Conservation (phyloP, 805 yeast genomes). For the Candida khao-thaluensis region DNA sequence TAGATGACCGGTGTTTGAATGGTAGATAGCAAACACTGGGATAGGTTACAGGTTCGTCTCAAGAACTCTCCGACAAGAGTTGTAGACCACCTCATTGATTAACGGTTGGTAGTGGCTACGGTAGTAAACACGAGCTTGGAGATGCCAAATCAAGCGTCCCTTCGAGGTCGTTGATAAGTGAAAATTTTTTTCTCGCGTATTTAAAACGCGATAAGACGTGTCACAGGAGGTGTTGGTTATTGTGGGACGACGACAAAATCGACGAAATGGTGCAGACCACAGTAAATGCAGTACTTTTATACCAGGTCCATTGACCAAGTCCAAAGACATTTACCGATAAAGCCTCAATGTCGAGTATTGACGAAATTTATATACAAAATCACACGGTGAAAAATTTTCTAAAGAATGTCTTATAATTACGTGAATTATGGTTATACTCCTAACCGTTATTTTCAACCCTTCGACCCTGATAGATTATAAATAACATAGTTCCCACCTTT, state of each 20-base stretch:
- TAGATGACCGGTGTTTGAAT: not conserved
- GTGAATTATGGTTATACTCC: conserved; percentile 7
- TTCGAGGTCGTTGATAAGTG: conserved; percentile 3
- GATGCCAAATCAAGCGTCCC: not conserved
- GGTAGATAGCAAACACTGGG: too few species aligned
- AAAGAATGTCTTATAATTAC: conserved; percentile 6
- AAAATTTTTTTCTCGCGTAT: conserved; percentile 5
- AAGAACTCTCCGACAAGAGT: too few species aligned
- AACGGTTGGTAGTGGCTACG: too few species aligned
- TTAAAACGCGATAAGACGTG: conserved; percentile 8
- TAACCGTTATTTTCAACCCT: conserved; percentile 9
- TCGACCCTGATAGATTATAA: conserved; percentile 7
- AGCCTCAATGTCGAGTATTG: conserved; percentile 3
- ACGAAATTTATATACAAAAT: not conserved
- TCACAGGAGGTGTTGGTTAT: conserved; percentile 6
- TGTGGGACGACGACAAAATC: conserved; percentile 8
- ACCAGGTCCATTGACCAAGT: not conserved
- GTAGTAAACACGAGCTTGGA: conserved; percentile 4
- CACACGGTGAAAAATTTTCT: conserved; percentile 7
- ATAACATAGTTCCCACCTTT: conserved; percentile 2
- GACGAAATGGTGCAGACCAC: conserved; percentile 1
- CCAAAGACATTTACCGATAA: conserved; percentile 3
- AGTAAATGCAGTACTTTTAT: not conserved
- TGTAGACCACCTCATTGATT: too few species aligned
- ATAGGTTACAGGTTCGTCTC: too few species aligned